Evolutionary conservation across 73 alveolate genomes (phyloP).

Genomic region (Symbiodinium pilosum): DNA sequence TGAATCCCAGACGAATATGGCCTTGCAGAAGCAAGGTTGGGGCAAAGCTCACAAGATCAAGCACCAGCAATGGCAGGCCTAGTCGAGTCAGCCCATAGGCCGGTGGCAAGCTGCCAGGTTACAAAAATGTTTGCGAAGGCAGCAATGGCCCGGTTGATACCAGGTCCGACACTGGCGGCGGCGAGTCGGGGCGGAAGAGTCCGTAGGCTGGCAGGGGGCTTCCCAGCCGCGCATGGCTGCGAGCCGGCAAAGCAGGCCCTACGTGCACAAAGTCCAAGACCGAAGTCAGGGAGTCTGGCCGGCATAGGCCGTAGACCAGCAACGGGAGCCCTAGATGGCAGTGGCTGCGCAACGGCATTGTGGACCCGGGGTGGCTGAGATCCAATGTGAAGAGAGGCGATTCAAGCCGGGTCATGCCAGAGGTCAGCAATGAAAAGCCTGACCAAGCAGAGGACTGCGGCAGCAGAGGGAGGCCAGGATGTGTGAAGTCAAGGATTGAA

Average conservation of each 20-base stretch:
- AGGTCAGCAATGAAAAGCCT: background rate
- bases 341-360: background rate
- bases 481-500: conserved; percentile 21
- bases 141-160: background rate
- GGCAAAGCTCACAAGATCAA: conserved; percentile 24
- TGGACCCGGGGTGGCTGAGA: background rate
- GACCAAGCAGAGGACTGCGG: conserved; percentile 16
- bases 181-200: background rate
- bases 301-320: conserved; percentile 22
- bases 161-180: background rate
- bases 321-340: background rate
- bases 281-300: background rate
- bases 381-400: background rate
- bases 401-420: conserved; percentile 21
- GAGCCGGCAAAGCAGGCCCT: background rate
- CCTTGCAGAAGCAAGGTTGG: background rate
- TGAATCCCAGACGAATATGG: background rate
- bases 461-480: background rate
- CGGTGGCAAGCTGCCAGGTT: background rate
- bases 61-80: conserved; percentile 10
- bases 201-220: background rate
- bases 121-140: background rate
- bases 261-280: conserved; percentile 27
- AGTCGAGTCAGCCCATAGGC: conserved; percentile 21
- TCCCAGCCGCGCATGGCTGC: conserved; percentile 1